Conservation (phyloP, 306 rosid species). For the Glycyrrhiza uralensis region DNA sequence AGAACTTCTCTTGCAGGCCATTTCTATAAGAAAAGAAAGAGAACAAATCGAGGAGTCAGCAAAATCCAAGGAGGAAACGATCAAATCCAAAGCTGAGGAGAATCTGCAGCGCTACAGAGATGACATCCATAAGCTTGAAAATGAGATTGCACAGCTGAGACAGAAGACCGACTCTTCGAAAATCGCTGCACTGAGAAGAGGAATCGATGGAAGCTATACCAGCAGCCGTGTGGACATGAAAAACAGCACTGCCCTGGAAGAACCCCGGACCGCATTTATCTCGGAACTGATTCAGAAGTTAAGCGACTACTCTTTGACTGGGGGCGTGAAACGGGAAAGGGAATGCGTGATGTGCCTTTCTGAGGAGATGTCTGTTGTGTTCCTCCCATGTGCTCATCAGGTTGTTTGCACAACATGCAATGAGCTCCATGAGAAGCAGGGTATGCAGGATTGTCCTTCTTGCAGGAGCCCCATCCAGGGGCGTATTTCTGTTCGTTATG, state of each 20-base stretch:
- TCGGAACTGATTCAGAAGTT: constrained; percentile 44
- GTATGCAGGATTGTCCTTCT: constrained; percentile 95
- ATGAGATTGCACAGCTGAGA: constrained; percentile 73
- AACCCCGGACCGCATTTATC: constrained; percentile 30
- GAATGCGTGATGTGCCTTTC: constrained; percentile 98
- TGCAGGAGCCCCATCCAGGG: constrained; percentile 84
- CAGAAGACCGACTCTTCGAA: constrained; percentile 71
- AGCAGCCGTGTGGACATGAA: constrained; percentile 37
- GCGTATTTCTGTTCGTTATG: constrained; percentile 75
- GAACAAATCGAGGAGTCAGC: constrained; percentile 68
- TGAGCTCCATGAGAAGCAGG: constrained; percentile 91
- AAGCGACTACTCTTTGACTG: constrained; percentile 43
- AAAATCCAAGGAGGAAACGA: constrained; percentile 61
- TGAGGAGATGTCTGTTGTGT: constrained; percentile 91
- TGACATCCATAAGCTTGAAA: constrained; percentile 72
- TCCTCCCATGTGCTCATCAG: constrained; percentile 94
- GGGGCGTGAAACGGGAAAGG: constrained; percentile 78
- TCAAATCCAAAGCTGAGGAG: constrained; percentile 66
- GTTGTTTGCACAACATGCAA: constrained; percentile 92
- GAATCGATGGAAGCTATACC: constrained; percentile 68
- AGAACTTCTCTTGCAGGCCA: constrained; percentile 49
- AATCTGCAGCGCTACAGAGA: constrained; percentile 59
- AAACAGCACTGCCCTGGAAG: constrained; percentile 32
- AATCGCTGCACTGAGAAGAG: constrained; percentile 87
- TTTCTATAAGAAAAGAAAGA: constrained; percentile 66